These are phyloP conservation scores for Leptographium lundbergii DNA, from an alignment of 2,329 filamentous ascomycete species.

Conservation along the genomic window DNA sequence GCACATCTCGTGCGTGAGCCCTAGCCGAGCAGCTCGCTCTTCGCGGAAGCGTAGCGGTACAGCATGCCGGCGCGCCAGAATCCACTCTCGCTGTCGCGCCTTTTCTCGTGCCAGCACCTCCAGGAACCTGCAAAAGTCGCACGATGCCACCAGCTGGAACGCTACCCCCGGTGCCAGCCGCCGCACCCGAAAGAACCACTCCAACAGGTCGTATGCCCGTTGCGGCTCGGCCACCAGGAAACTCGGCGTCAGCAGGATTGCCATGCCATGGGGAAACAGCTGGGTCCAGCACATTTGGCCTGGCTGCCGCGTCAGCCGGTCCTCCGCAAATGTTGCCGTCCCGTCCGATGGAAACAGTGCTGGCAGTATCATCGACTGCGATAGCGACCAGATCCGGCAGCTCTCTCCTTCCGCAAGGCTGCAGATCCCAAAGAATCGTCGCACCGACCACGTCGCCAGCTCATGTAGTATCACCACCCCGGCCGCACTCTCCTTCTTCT, in stretches of 20 bases:
- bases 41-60: slow-evolving; percentile 9
- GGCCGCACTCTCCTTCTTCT: slow-evolving; percentile 11
- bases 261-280: slow-evolving; percentile 31
- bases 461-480: slow-evolving; percentile 33
- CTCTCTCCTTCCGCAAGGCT: slow-evolving; percentile 16
- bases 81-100: slow-evolving; percentile 11
- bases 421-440: slow-evolving; percentile 26
- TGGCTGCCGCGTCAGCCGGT: slow-evolving; percentile 6
- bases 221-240: slow-evolving; percentile 33
- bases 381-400: slow-evolving; percentile 27
- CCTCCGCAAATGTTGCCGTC: too few relatives aligned
- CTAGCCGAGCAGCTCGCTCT: slow-evolving; percentile 15
- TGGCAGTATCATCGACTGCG: slow-evolving; percentile 18
- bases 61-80: slow-evolving; percentile 11
- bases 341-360: slow-evolving; percentile 19
- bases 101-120: slow-evolving; percentile 23
- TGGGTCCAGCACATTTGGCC: slow-evolving; percentile 24
- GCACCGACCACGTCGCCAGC: slow-evolving; percentile 22
- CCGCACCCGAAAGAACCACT: slow-evolving; percentile 23
- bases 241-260: slow-evolving; percentile 36
- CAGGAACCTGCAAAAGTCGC: slow-evolving; percentile 23
- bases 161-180: slow-evolving; percentile 7
- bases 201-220: slow-evolving; percentile 23
- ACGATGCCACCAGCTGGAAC: slow-evolving; percentile 22
- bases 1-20: slow-evolving; percentile 16